Evolutionary conservation across 73 alveolate genomes (phyloP), one percentile per base, ranked within the genome.

Genomic region (Tetrahymena malaccensis): DNA sequence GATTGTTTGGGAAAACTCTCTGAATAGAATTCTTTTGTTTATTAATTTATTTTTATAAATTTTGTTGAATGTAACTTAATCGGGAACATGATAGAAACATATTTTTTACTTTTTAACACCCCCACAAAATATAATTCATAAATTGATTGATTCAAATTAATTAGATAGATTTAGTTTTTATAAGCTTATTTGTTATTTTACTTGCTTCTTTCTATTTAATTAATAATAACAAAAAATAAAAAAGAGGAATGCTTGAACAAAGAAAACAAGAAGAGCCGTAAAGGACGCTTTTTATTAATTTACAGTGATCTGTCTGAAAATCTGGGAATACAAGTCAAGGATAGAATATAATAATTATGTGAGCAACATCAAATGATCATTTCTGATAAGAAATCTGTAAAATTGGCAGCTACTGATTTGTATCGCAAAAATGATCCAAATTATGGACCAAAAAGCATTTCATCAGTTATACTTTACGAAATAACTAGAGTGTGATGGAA

Each of bases 251-350:
- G 89, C 37, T 70, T 70, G 89, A 70, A 55, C 95, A 94, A 56
- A 35, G 97, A 94, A 34, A 70, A 94, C 40, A 50, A 43, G 22
- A 94, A 94, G 83, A 85, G 94, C 6, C 94, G 50, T 16, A 93
- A 85, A 33, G 98, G 98, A 55, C 95, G 97, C 85, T 85, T 96
- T 83, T 40, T 96, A 38, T 94, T 96, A 25, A 85, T 96, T 95
- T 94, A 96, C 40, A 96, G 98, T 55, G 97, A 96, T 58, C 37
- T 96, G 1, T 93, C 98, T 19, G 89, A 93, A 43, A 94, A 55
- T 22, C 85, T 96, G 40, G 98, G 96, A 95, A 85, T 96, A 19
- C 83, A 96, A 89, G 89, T 84, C 0, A 94, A 85, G 25, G 93
- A 94, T 35, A 85, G 94, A 55, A 93, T 96, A 13, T 56, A 96